phyloP scores from a whole-genome alignment of 2,329 filamentous ascomycete genomes.

The Tolypocladium cylindrosporum region DNA sequence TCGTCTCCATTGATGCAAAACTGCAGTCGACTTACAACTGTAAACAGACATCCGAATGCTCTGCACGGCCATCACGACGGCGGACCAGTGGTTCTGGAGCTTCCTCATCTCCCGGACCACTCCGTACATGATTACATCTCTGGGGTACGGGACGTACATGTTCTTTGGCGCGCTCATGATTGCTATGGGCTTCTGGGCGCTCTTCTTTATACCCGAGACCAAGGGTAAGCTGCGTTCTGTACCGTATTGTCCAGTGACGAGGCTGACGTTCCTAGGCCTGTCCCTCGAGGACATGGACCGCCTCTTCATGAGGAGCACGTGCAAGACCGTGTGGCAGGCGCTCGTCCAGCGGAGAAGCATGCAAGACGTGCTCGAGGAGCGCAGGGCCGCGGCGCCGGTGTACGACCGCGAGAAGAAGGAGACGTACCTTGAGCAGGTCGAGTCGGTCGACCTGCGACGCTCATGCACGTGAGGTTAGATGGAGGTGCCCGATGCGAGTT shows the following conservation, averaged over 20 bases:
- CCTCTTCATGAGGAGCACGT: constrained; percentile 18
- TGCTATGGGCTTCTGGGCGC: constrained; percentile 33
- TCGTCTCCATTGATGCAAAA: too few species aligned
- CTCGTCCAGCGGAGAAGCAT: constrained; percentile 3
- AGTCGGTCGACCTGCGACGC: neutral
- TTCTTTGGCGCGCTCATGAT: constrained; percentile 38
- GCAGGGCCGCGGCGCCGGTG: neutral
- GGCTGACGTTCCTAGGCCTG: constrained; percentile 14
- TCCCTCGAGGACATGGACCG: constrained; percentile 38
- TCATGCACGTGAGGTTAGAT: neutral
- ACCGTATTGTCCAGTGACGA: neutral
- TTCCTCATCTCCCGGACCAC: constrained; percentile 29
- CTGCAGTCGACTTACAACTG: neutral
- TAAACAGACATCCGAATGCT: constrained; percentile 23
- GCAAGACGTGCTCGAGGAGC: neutral
- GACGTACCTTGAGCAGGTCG: neutral
- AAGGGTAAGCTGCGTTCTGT: constrained; percentile 23
- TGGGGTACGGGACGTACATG: constrained; percentile 41
- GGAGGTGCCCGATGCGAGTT: too few species aligned
- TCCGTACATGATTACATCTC: constrained; percentile 28
- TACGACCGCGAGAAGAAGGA: neutral
- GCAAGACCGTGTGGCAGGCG: constrained; percentile 10
- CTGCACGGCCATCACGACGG: constrained; percentile 22
- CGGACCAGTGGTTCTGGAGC: constrained; percentile 26
- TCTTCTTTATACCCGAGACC: constrained; percentile 41